These are phyloP conservation scores for Heliosperma pusillum DNA, from an alignment of 148 eudicot species.

Conservation along the genomic window DNA sequence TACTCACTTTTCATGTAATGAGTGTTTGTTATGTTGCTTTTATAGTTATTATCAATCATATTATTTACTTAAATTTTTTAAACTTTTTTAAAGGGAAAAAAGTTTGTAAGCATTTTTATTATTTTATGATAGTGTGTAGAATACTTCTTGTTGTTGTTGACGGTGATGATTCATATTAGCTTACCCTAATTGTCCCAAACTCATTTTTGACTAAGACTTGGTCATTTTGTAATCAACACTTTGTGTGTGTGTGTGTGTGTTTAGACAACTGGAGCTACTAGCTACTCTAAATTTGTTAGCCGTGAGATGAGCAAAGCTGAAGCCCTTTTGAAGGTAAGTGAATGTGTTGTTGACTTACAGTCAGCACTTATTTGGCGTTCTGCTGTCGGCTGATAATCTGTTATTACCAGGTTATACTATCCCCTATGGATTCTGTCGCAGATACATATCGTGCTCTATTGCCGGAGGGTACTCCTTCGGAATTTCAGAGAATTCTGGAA, in stretches of 20 bases:
- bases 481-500: constrained; percentile 89
- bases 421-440: constrained; percentile 94
- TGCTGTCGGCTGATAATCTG: constrained; percentile 19
- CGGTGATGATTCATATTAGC: too few relatives aligned
- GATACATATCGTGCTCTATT: constrained; percentile 92
- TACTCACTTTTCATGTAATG: too few relatives aligned
- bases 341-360: background rate
- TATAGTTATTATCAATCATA: too few relatives aligned
- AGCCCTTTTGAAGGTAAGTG: constrained; percentile 76
- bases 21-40: too few relatives aligned
- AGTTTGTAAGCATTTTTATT: too few relatives aligned
- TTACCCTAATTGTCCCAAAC: too few relatives aligned
- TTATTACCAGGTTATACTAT: constrained; percentile 74
- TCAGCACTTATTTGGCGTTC: constrained; percentile 1
- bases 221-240: background rate
- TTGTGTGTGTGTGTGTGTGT: background rate
- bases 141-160: too few relatives aligned
- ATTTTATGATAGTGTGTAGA: too few relatives aligned
- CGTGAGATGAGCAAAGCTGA: constrained; percentile 99
- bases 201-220: too few relatives aligned
- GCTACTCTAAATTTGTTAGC: constrained; percentile 85
- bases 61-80: too few relatives aligned
- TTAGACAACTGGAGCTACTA: constrained; percentile 80
- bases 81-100: too few relatives aligned
- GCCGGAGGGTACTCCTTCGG: constrained; percentile 91